These are phyloP conservation scores for Phtheirospermum japonicum DNA, from an alignment of 257 asterid species.

Conservation along the genomic window DNA sequence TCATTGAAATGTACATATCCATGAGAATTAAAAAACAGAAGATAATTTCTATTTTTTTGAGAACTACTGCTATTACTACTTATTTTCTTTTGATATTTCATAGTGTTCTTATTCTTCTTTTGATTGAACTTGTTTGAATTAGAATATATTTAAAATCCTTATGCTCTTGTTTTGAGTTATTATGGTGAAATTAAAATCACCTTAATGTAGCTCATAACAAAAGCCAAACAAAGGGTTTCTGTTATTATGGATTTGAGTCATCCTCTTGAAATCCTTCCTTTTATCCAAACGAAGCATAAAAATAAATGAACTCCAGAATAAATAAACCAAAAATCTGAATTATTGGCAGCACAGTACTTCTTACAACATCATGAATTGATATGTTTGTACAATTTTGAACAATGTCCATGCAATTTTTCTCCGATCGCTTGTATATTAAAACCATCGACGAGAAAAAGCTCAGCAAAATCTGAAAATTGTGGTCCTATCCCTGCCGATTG, in stretches of 20 bases:
- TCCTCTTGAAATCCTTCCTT: too few relatives aligned
- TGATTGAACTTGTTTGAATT: too few relatives aligned
- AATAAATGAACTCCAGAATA: slow-evolving; percentile 2
- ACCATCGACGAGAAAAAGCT: slow-evolving; percentile 20
- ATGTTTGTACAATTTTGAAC: slow-evolving; percentile 20
- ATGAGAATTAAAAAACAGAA: too few relatives aligned
- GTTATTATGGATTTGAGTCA: neutral
- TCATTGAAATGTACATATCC: neutral
- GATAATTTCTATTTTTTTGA: too few relatives aligned
- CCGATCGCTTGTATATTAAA: slow-evolving; percentile 23
- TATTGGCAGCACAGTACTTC: slow-evolving; percentile 33
- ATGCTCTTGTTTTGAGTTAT: too few relatives aligned
- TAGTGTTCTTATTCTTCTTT: too few relatives aligned
- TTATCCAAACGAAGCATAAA: neutral
- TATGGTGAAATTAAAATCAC: too few relatives aligned
- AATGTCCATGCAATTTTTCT: slow-evolving; percentile 27
- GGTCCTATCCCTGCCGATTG: slow-evolving; percentile 30
- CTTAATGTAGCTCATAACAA: too few relatives aligned
- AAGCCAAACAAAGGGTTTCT: too few relatives aligned
- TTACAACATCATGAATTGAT: slow-evolving; percentile 36
- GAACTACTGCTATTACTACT: too few relatives aligned
- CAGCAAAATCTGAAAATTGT: slow-evolving; percentile 19
- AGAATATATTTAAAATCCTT: too few relatives aligned
- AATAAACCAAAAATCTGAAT: slow-evolving; percentile 24
- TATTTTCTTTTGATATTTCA: too few relatives aligned